These are phyloP conservation scores for Cryptosporidium canis DNA, from an alignment of 169 alveolate genomes.

Conservation along the genomic window DNA sequence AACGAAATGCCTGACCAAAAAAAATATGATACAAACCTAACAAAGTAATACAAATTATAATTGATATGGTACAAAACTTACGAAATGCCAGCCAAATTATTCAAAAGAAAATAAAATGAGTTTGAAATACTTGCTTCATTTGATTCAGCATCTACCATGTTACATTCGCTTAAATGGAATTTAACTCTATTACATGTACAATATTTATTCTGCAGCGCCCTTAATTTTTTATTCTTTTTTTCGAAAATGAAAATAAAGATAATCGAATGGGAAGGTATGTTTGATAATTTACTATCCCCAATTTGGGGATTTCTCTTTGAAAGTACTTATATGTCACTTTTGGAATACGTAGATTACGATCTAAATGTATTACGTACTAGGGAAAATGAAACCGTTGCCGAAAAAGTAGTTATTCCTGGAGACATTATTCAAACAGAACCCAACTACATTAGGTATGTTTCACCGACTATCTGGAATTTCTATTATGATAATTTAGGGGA, in stretches of 20 bases:
- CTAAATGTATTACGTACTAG: background rate
- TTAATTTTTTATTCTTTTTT: background rate
- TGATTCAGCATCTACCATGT: background rate
- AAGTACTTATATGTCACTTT: background rate
- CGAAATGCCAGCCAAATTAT: slow-evolving; percentile 52
- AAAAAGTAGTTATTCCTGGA: slow-evolving; percentile 66
- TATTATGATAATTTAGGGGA: background rate
- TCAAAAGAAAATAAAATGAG: slow-evolving; percentile 31
- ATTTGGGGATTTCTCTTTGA: background rate
- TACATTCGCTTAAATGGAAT: background rate
- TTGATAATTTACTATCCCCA: too few species aligned
- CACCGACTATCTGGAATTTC: background rate
- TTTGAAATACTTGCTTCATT: slow-evolving; percentile 27
- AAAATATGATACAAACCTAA: slow-evolving; percentile 75
- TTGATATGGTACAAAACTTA: slow-evolving; percentile 4
- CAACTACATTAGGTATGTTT: slow-evolving; percentile 52
- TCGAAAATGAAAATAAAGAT: slow-evolving; percentile 8
- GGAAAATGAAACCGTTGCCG: background rate
- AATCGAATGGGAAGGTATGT: slow-evolving; percentile 49
- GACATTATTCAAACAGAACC: slow-evolving; percentile 59
- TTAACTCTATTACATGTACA: background rate
- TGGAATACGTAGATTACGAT: background rate
- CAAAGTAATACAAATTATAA: background rate
- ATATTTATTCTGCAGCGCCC: background rate
- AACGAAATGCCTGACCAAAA: slow-evolving; percentile 78